Evolutionary conservation across 2,329 filamentous ascomycete genomes (phyloP).

Genomic region (Cercospora sojina): DNA sequence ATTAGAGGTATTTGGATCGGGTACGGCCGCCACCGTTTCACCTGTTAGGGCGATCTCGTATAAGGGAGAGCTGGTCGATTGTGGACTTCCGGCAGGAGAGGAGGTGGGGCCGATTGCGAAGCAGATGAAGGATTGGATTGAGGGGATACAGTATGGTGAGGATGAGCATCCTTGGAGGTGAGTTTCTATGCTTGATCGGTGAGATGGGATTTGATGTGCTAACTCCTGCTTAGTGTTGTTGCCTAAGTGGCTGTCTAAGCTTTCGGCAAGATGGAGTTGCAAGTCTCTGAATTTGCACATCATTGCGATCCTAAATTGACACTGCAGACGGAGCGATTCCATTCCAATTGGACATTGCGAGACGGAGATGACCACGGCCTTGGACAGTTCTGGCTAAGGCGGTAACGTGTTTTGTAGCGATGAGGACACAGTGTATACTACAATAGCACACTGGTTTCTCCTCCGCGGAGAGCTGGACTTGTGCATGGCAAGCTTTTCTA

Average conservation of each 20-base stretch:
- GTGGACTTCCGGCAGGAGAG: slow-evolving; percentile 68
- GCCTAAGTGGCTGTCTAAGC: not conserved
- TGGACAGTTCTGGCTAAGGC: not conserved
- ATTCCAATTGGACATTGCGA: not conserved
- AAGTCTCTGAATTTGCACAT: not conserved
- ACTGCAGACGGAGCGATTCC: not conserved
- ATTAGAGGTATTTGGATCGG: slow-evolving; percentile 89
- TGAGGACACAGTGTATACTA: not conserved
- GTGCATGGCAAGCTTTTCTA: not conserved
- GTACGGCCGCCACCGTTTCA: slow-evolving; percentile 90
- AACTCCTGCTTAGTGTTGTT: slow-evolving; percentile 1
- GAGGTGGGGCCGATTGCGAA: slow-evolving; percentile 85
- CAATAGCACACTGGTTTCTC: slow-evolving; percentile 5
- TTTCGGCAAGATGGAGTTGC: not conserved
- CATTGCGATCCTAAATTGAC: not conserved
- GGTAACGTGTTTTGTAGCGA: not conserved
- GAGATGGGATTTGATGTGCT: not conserved
- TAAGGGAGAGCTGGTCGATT: slow-evolving; percentile 76
- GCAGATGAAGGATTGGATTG: slow-evolving; percentile 95
- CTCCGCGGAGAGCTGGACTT: slow-evolving; percentile 23
- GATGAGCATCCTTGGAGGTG: slow-evolving; percentile 85
- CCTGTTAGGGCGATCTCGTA: slow-evolving; percentile 88
- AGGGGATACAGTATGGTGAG: slow-evolving; percentile 91
- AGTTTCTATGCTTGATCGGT: not conserved
- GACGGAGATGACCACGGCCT: not conserved